A percentile compares a stretch with the other conserved stretches of the same genome.
Evolutionary conservation across 2,329 filamentous ascomycete species (phyloP).

Genomic region (Fusarium torulosum): DNA sequence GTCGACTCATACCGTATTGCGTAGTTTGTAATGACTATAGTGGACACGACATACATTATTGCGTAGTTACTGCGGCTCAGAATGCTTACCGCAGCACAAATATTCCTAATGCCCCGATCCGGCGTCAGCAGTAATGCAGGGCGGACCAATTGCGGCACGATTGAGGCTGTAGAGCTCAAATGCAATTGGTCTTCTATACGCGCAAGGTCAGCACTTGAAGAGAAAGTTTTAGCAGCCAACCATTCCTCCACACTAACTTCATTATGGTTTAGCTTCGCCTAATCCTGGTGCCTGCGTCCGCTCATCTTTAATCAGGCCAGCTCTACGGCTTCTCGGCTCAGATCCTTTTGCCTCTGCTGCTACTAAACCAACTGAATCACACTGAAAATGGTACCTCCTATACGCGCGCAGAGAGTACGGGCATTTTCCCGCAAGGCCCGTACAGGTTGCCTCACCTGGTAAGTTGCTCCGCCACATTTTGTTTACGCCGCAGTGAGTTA

Average conservation of each 20-base stretch:
- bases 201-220: neutral
- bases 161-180: neutral
- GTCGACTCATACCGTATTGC: neutral
- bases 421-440: conserved; percentile 14
- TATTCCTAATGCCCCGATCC: too few species aligned
- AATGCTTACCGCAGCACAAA: too few species aligned
- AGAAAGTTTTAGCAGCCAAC: neutral
- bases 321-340: conserved; percentile 4
- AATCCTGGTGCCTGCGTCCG: neutral
- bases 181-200: conserved; percentile 15
- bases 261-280: neutral
- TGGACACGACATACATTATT: too few species aligned
- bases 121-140: neutral
- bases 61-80: too few species aligned
- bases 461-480: neutral
- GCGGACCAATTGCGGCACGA: too few species aligned
- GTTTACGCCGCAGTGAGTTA: neutral
- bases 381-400: neutral
- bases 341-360: neutral
- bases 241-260: too few species aligned
- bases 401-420: conserved; percentile 7
- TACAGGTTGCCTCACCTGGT: conserved; percentile 21
- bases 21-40: too few species aligned
- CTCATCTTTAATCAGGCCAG: neutral
- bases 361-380: neutral